These are phyloP conservation scores for Solanum etuberosum DNA, from an alignment of 257 asterid species.

Conservation along the genomic window DNA sequence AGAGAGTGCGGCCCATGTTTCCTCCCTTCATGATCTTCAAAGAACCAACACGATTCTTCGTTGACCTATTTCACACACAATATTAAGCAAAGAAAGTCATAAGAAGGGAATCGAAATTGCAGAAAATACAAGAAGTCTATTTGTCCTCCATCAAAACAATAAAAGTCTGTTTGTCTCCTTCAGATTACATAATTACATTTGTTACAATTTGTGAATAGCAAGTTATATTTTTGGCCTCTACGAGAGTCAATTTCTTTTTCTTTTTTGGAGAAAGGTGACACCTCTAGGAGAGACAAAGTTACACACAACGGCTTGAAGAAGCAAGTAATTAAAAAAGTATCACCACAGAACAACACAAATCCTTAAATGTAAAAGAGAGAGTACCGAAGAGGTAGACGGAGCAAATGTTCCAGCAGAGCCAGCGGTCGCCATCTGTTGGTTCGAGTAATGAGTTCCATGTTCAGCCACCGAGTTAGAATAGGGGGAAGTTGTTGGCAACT, in stretches of 20 bases:
- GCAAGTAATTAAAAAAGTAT: neutral
- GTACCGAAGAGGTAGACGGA: conserved; percentile 23
- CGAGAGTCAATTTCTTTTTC: neutral
- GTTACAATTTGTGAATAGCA: neutral
- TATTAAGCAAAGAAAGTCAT: neutral
- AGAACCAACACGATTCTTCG: conserved; percentile 76
- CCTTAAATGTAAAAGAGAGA: neutral
- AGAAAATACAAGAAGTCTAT: neutral
- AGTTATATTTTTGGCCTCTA: neutral
- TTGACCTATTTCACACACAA: conserved; percentile 26
- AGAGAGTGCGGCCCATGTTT: conserved; percentile 83
- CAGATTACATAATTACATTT: neutral
- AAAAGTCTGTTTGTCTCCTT: neutral
- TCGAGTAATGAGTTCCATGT: neutral
- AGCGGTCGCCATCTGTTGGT: conserved; percentile 9
- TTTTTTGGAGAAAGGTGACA: neutral
- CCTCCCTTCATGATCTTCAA: conserved; percentile 62
- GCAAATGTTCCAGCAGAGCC: conserved; percentile 3
- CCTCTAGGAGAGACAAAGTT: neutral
- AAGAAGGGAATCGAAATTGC: neutral
- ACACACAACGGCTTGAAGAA: neutral
- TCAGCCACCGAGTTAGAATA: neutral
- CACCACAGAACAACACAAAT: neutral
- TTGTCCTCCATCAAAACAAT: neutral
- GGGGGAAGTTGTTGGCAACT: neutral